These are phyloP conservation scores for Amylocystis lapponica DNA, from an alignment of 768 basidiomycete species.

Conservation along the genomic window DNA sequence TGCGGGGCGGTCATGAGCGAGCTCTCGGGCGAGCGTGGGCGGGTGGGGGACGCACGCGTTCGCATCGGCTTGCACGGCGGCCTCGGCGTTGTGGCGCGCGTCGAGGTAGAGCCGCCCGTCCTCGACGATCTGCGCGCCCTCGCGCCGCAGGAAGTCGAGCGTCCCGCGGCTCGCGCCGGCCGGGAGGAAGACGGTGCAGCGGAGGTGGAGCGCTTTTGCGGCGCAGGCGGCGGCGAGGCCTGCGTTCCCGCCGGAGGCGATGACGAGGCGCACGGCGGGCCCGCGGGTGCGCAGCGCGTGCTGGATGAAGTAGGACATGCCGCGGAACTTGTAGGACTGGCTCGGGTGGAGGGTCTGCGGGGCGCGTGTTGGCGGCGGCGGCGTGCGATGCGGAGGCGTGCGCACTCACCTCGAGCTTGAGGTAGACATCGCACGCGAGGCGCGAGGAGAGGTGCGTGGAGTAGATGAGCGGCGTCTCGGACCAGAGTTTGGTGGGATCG, in stretches of 20 bases:
- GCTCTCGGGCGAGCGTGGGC: background rate
- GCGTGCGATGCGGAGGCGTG: too few relatives aligned
- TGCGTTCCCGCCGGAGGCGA: conserved; percentile 81
- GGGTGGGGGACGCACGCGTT: conserved; percentile 45
- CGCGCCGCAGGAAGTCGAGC: conserved; percentile 41
- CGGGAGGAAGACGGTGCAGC: conserved; percentile 67
- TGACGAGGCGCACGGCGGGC: conserved; percentile 50
- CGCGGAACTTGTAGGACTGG: conserved; percentile 74
- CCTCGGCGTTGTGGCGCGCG: conserved; percentile 45
- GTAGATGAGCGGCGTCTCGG: conserved; percentile 59
- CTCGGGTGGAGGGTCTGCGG: conserved; percentile 64
- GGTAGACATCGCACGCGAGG: conserved; percentile 48
- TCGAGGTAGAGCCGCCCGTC: conserved; percentile 54
- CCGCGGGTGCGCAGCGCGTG: conserved; percentile 47
- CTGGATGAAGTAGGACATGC: conserved; percentile 58
- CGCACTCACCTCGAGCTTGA: conserved; percentile 68
- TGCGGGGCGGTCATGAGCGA: conserved; percentile 18
- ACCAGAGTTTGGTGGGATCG: conserved; percentile 37
- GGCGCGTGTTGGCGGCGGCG: background rate
- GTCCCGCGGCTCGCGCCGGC: conserved; percentile 43
- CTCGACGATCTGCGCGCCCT: conserved; percentile 56
- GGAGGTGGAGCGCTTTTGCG: conserved; percentile 45
- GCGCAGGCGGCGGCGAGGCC: conserved; percentile 66
- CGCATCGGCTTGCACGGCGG: conserved; percentile 36
- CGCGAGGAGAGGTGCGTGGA: conserved; percentile 52